phyloP scores from a whole-genome alignment of 129 eudicot genomes.

The Scalesia atractyloides region DNA sequence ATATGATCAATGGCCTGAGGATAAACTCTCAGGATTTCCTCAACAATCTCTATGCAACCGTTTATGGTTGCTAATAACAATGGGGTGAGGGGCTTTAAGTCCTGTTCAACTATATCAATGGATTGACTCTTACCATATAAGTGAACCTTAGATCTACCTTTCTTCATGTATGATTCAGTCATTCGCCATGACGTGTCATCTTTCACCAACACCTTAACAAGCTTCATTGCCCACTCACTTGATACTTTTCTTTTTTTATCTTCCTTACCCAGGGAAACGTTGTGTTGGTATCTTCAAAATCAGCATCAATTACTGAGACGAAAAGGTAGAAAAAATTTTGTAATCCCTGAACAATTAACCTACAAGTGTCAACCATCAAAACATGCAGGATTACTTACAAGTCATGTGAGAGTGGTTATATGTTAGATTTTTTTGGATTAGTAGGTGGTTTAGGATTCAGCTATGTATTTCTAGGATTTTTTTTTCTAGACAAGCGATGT shows the following conservation, averaged over 20 bases:
- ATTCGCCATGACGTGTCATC: conserved; percentile 33
- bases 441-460: too few relatives aligned
- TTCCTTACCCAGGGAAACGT: conserved; percentile 10
- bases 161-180: conserved; percentile 5
- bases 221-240: conserved; percentile 23
- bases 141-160: conserved; percentile 15
- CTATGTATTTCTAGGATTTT: too few relatives aligned
- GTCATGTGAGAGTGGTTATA: too few relatives aligned
- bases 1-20: conserved; percentile 38
- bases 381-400: too few relatives aligned
- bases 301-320: conserved; percentile 1
- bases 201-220: conserved; percentile 34
- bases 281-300: conserved; percentile 8
- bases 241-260: conserved; percentile 8
- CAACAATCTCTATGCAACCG: conserved; percentile 37
- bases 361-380: too few relatives aligned
- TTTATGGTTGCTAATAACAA: conserved; percentile 30
- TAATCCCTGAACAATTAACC: too few relatives aligned
- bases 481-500: too few relatives aligned
- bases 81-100: conserved; percentile 28
- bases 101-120: background rate
- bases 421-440: too few relatives aligned
- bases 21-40: conserved; percentile 27
- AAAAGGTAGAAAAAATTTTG: background rate
- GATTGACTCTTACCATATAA: background rate